phyloP scores from a whole-genome alignment of 2,329 filamentous ascomycete genomes.

The Sordariomycetes sp. region DNA sequence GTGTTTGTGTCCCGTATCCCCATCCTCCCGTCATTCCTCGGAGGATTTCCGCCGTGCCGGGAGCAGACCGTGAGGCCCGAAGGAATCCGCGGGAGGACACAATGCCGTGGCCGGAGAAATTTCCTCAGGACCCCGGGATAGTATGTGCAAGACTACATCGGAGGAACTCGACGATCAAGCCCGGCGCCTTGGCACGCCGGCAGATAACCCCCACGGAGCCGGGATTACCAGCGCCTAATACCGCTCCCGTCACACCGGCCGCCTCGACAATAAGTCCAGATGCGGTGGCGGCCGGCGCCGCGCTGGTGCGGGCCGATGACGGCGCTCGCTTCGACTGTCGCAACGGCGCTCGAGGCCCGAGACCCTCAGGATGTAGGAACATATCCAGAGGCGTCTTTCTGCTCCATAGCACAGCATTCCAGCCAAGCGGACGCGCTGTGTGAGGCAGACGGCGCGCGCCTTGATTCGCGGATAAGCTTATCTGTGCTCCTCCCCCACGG shows the following conservation, averaged over 20 bases:
- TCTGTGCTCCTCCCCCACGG: too few relatives aligned
- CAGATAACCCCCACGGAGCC: background rate
- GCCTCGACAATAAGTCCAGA: background rate
- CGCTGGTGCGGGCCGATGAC: background rate
- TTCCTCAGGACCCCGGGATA: background rate
- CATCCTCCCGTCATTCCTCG: background rate
- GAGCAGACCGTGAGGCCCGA: background rate
- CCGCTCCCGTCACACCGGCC: background rate
- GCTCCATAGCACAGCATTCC: background rate
- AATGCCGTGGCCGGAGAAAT: too few relatives aligned
- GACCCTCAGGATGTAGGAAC: background rate
- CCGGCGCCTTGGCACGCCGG: background rate
- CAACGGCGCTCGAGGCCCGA: background rate
- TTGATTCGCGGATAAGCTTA: background rate
- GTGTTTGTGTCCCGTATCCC: background rate
- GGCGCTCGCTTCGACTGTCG: background rate
- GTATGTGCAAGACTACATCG: background rate
- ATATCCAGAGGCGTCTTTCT: background rate
- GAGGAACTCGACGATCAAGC: background rate
- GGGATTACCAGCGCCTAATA: background rate
- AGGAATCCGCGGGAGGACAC: background rate
- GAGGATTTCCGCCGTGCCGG: constrained; percentile 2
- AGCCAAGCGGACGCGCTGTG: background rate
- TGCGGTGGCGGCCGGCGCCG: background rate
- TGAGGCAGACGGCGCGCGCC: background rate